Evolutionary conservation across 1,284 basidiomycete genomes (phyloP).

Genomic region (Cryptococcus sp.): DNA sequence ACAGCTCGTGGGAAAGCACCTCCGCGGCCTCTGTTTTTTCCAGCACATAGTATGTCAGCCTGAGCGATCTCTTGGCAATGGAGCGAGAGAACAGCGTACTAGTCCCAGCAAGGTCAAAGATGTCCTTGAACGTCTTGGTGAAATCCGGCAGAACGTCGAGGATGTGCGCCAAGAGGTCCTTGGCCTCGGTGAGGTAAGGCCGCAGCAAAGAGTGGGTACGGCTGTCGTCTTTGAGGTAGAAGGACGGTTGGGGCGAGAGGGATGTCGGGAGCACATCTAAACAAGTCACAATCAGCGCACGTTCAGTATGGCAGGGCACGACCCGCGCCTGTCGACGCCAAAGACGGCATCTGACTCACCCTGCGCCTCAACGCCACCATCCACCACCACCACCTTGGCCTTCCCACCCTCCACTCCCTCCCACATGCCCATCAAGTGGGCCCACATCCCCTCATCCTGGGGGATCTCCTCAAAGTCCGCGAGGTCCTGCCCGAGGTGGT

Average conservation of each 20-base stretch:
- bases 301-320: neutral
- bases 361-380: constrained; percentile 38
- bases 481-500: constrained; percentile 44
- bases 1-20: constrained; percentile 41
- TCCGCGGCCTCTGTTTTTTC: constrained; percentile 35
- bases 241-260: constrained; percentile 33
- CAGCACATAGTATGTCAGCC: neutral
- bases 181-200: constrained; percentile 42
- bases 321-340: neutral
- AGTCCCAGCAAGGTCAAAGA: constrained; percentile 40
- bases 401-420: constrained; percentile 20
- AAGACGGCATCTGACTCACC: constrained; percentile 22
- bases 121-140: constrained; percentile 36
- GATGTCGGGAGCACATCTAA: constrained; percentile 38
- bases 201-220: constrained; percentile 29
- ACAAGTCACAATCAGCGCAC: neutral
- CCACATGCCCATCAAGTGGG: constrained; percentile 39
- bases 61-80: neutral
- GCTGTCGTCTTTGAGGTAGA: constrained; percentile 35
- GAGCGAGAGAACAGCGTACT: constrained; percentile 26
- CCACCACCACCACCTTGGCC: constrained; percentile 42
- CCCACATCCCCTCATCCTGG: constrained; percentile 42
- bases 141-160: constrained; percentile 30
- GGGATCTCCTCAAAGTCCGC: constrained; percentile 41
- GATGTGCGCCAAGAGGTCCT: constrained; percentile 30